Base-by-base conservation (phyloP, 2,329 filamentous ascomycete genomes). In the Neurospora sp. region DNA sequence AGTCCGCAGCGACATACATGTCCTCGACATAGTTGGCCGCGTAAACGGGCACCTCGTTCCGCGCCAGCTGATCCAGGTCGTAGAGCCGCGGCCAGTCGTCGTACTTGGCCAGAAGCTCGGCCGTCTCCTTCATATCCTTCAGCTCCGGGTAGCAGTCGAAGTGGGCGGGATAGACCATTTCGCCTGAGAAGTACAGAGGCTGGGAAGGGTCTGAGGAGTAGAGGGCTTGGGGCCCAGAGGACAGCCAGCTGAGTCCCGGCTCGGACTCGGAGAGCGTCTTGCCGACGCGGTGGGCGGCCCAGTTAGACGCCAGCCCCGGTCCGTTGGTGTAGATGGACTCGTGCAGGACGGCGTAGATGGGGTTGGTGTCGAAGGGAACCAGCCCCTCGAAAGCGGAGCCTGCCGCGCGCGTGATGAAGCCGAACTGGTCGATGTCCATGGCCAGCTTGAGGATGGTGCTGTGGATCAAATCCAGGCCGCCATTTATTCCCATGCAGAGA, bases 101-200 rank as follows among this genome's bases (percentile, higher is more conserved):
- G 65, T 87, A 86, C 0, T 83, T 76, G 0, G 94, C 94, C 36
- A 97, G 83, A 28, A 89, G 83, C 8, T 94, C 83, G 0, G 92
- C 93, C 0, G 89, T 90, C 11, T 87, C 83, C 69, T 86, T 86
- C 66, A 98, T 80, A 70, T 87, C 82, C n/a, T 81, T 81, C 23
- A 98, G 87, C 78, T 96, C 93, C 0, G 88, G 83, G 76, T 92
- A 95, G 17, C 90, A 90, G 43, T 93, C 88, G 74, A 97, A 94
- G 84, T 94, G 91, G 79, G 92, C 91, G 0, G 91, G 90, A 78
- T 89, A 97, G 67, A 97, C 87, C 93, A 97, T 97, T 81, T 98
- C 95, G 71, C 94, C 93, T 0, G 92, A 93, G 81, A 97, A 97
- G 79, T 87, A 91, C 28, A 96, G 82, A 0, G 90, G 89, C 2